A percentile compares a stretch with the other conserved stretches of the same genome.
Evolutionary conservation across 495 filamentous ascomycete genomes (phyloP).

Genomic region (Collariella sp.): DNA sequence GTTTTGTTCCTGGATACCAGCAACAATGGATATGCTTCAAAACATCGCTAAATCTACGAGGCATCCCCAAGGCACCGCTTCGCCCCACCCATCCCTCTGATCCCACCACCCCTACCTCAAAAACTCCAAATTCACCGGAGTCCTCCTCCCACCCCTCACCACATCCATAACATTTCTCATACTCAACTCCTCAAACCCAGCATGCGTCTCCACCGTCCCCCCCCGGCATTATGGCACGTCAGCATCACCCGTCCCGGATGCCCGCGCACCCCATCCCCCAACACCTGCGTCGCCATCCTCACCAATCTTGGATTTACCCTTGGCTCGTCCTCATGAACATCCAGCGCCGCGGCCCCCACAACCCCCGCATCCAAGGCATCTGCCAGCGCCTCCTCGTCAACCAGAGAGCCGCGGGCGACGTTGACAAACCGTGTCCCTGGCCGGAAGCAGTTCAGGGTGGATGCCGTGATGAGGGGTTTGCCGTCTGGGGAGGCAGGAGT

Average conservation of each 20-base stretch:
- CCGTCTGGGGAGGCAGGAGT: constrained; percentile 53
- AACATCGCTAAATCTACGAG: neutral
- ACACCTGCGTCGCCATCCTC: constrained; percentile 28
- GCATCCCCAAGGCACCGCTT: neutral
- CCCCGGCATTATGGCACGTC: constrained; percentile 65
- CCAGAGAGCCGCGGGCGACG: constrained; percentile 59
- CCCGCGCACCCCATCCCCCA: neutral
- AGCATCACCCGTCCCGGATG: constrained; percentile 43
- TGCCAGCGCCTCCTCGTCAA: constrained; percentile 61
- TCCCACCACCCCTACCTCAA: constrained; percentile 18
- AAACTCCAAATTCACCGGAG: constrained; percentile 56
- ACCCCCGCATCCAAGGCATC: constrained; percentile 50
- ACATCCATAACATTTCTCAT: constrained; percentile 65
- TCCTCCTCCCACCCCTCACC: constrained; percentile 41
- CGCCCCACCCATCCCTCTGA: neutral
- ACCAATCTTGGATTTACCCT: constrained; percentile 40
- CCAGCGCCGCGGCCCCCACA: constrained; percentile 51
- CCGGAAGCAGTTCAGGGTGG: constrained; percentile 46
- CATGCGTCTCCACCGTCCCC: constrained; percentile 60
- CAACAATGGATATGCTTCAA: no score
- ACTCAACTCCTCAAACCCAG: constrained; percentile 62
- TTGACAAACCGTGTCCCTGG: constrained; percentile 57
- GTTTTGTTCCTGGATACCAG: neutral
- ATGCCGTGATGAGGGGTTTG: constrained; percentile 44
- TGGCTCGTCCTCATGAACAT: constrained; percentile 60